Base-by-base conservation (phyloP, 2,329 filamentous ascomycete species). In the Myriosclerotinia scirpicola region DNA sequence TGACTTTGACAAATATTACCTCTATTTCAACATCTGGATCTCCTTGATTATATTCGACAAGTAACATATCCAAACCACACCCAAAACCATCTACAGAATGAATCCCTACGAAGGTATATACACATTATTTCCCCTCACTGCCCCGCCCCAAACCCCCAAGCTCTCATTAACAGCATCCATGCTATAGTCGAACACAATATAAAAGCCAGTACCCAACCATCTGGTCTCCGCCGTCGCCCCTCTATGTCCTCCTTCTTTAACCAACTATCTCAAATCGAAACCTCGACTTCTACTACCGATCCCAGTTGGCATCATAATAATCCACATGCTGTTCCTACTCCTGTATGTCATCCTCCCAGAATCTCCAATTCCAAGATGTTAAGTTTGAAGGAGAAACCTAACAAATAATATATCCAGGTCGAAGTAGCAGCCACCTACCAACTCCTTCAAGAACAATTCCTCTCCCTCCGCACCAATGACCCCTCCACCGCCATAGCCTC, bases 211-310 rank as follows among this genome's bases (percentile, higher is more conserved):
- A 2, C 36, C 7, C 54, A 65, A 5, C 70, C 81, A 58, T 75
- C 77, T 34, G 79, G 67, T 78, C 79, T 59, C 11, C 64, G 58
- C 34, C 80, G 81, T 12, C 85, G 87, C 52, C 78, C 85, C 69
- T 85, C 88, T 79, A 89, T 89, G 87, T 82, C 85, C 63, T 84
- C 83, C 69, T 89, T 88, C 75, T 83, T 87, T 68, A 78, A 83
- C 76, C 81, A 83, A 69, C 79, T 88, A 74, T 77, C 79, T 60
- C 75, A 78, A 64, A 76, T 77, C 67, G 73, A 77, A 44, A 76
- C 77, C 61, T 67, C 74, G 59, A 68, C 75, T 60, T 75, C 76
- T 15, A 22, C 67, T 12, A 63, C 64, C 30, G 64, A 66, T 50
- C 60, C 48, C 44, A 52, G 42, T 26, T 59, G 61, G 44, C 52